Evolutionary conservation across 805 yeast genomes (phyloP).

Genomic region (Kregervanrija delftensis): DNA sequence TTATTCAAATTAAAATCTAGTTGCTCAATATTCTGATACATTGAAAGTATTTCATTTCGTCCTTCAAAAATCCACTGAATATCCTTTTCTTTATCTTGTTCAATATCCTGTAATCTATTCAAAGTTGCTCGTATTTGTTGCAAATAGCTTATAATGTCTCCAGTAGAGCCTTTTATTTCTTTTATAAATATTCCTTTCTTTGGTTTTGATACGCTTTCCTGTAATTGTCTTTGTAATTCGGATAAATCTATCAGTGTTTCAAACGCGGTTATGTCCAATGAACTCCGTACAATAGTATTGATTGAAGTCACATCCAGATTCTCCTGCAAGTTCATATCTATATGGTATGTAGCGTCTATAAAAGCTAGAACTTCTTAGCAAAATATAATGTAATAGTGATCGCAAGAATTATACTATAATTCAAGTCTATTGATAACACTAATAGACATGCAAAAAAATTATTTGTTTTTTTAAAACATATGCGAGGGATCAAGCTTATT

Average conservation of each 20-base stretch:
- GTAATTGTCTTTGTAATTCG: not conserved
- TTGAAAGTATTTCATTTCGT: slow-evolving; percentile 24
- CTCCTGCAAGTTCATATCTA: no score
- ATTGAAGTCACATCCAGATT: no score
- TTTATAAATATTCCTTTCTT: not conserved
- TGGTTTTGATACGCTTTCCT: not conserved
- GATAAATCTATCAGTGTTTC: not conserved
- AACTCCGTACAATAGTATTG: slow-evolving; percentile 1
- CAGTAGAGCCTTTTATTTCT: not conserved
- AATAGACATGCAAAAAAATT: no score
- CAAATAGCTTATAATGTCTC: slow-evolving; percentile 1
- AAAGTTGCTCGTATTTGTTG: not conserved
- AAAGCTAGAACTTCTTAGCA: no score
- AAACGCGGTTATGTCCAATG: slow-evolving; percentile 2
- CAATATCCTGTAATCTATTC: slow-evolving; percentile 1
- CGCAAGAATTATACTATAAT: no score
- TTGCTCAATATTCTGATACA: slow-evolving; percentile 25
- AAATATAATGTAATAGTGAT: no score
- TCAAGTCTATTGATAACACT: no score
- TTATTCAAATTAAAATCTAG: slow-evolving; percentile 31
- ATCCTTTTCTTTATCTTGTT: not conserved
- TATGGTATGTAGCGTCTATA: no score
- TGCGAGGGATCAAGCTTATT: no score
- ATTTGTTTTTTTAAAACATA: no score
- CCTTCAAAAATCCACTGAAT: slow-evolving; percentile 29